Base-by-base conservation (phyloP, 495 filamentous ascomycete genomes). In the Tuber microsphaerosporum region DNA sequence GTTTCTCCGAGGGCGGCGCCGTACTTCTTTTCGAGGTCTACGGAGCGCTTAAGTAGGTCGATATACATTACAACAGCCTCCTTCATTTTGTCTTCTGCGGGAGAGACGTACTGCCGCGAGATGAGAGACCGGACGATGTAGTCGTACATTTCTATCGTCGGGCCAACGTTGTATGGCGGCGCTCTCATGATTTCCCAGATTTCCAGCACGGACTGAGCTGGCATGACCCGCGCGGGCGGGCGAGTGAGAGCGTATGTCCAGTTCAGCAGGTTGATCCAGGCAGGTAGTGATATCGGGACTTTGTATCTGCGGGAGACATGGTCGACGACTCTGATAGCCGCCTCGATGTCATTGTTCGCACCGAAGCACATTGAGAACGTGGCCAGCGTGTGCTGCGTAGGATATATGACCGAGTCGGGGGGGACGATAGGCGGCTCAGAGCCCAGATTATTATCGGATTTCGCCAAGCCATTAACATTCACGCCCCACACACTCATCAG, bases 201-300 rank as follows among this genome's bases (percentile, higher is more conserved):
- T 3, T 82, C 82, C 10, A 77, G 75, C 3, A 90, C 79, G 26
- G 86, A 83, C 1, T 82, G 75, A 17, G 75, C 71, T 0, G 87
- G 84, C 6, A 92, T 84, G 56, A 79, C 22, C 76, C 39, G 77
- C 77, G 71, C 83, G 80, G 42, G 74, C 74, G 65, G 82, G 77
- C 42, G 87, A 83, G 22, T 89, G 81, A 46, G 76, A 17, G 89
- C 84, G 78, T 86, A 92, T 3, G 89, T 86, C 84, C 90, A 87
- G 73, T 89, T 85, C 41, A 92, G 84, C 14, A 92, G 79, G 68
- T 89, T 86, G 5, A 78, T 75, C 91, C 91, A 92, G 26, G 87
- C 84, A 17, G 84, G 76, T 8, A 75, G 43, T 1, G 87, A 76
- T 73, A 92, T 86, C 0, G 77, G 45, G 22, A 92, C 77, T 0